Conservation (phyloP, 2,329 filamentous ascomycete species). For the Colletotrichum somersetense region DNA sequence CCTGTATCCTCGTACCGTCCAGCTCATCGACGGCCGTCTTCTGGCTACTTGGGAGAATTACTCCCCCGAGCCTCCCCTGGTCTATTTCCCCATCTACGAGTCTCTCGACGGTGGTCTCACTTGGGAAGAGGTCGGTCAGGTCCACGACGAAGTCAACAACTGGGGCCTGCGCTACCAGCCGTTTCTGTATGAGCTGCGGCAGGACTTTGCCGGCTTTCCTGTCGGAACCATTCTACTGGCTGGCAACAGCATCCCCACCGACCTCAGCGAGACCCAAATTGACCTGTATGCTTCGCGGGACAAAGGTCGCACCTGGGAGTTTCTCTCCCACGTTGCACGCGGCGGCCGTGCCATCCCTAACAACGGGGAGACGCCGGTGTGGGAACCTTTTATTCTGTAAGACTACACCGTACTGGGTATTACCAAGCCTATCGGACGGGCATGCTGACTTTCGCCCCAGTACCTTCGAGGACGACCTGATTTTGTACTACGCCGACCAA, state of each 20-base stretch:
- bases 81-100: conserved; percentile 67
- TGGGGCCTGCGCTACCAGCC: conserved; percentile 79
- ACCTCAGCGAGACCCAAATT: conserved; percentile 74
- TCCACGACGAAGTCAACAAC: conserved; percentile 73
- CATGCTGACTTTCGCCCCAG: conserved; percentile 46
- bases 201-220: conserved; percentile 67
- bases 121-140: conserved; percentile 73
- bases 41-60: conserved; percentile 70
- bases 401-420: not conserved
- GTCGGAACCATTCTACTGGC: conserved; percentile 74
- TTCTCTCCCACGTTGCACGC: conserved; percentile 73
- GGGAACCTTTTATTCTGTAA: conserved; percentile 76
- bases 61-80: conserved; percentile 66
- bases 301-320: conserved; percentile 73
- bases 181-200: conserved; percentile 73
- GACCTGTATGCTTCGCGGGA: conserved; percentile 77
- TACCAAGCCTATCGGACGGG: no score
- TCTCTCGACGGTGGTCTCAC: conserved; percentile 67
- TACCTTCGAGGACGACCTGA: conserved; percentile 68
- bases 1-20: conserved; percentile 59
- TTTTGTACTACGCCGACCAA: conserved; percentile 80
- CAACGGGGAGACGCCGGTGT: conserved; percentile 77
- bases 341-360: conserved; percentile 73
- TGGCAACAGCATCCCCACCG: conserved; percentile 69
- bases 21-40: conserved; percentile 61